Conservation (phyloP, 768 basidiomycete genomes). For the Lentinula lateritia region DNA sequence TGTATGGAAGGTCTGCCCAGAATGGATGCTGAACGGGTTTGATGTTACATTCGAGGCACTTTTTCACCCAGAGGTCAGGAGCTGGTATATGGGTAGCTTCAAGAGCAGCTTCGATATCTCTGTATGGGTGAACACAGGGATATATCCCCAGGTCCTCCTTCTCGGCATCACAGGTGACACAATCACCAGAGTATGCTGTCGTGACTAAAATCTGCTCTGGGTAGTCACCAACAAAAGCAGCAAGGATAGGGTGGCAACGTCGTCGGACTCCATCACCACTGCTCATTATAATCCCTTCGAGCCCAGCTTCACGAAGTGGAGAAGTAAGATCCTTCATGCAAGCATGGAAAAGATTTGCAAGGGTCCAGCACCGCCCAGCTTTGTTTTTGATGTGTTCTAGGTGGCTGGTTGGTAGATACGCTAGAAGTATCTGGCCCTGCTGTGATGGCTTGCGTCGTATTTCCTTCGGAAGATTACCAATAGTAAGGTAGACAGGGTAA, state of each 20-base stretch:
- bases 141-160: background rate
- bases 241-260: background rate
- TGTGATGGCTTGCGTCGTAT: too few species aligned
- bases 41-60: constrained; percentile 9
- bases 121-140: background rate
- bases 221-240: constrained; percentile 6
- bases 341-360: constrained; percentile 25
- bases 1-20: constrained; percentile 19
- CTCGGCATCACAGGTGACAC: constrained; percentile 5
- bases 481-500: too few species aligned
- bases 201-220: constrained; percentile 14
- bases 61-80: background rate
- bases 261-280: background rate
- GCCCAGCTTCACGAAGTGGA: constrained; percentile 12
- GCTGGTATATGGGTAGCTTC: background rate
- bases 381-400: constrained; percentile 5
- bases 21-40: constrained; percentile 17
- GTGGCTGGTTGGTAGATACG: constrained; percentile 24
- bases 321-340: constrained; percentile 14
- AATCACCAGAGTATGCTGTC: constrained; percentile 10
- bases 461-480: too few species aligned
- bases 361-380: constrained; percentile 4
- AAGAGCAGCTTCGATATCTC: background rate
- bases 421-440: constrained; percentile 22
- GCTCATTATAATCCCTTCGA: constrained; percentile 5